Evolutionary conservation across 192 early-diverging fungal genomes (phyloP).

Genomic region (Backusella psychrophila): DNA sequence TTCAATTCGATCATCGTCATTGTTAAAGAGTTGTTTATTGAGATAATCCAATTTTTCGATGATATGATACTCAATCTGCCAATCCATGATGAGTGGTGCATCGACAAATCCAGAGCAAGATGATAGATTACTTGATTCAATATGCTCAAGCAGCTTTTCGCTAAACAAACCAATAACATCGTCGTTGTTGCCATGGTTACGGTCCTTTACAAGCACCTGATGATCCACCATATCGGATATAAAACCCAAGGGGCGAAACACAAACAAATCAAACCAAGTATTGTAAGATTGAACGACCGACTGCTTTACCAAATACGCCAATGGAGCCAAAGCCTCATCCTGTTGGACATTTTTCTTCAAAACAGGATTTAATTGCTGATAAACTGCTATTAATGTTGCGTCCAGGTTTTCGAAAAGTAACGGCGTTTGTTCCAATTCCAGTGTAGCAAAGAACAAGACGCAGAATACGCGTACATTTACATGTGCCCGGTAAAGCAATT

Average conservation of each 20-base stretch:
- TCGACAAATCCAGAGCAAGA: conserved; percentile 56
- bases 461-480: conserved; percentile 4
- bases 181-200: conserved; percentile 12
- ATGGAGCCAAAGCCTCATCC: not conserved
- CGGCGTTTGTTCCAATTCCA: not conserved
- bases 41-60: conserved; percentile 52
- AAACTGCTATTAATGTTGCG: not conserved
- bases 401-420: not conserved
- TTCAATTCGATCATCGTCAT: conserved; percentile 57
- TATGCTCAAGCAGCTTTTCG: conserved; percentile 50
- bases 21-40: conserved; percentile 34
- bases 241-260: conserved; percentile 41
- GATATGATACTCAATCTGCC: conserved; percentile 74
- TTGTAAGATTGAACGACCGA: conserved; percentile 50
- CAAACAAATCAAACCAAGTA: conserved; percentile 46
- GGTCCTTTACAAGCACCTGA: conserved; percentile 4
- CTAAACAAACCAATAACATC: conserved; percentile 41
- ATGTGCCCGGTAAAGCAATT: not conserved
- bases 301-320: conserved; percentile 41
- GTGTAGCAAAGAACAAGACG: not conserved
- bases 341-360: not conserved
- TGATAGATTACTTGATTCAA: conserved; percentile 62
- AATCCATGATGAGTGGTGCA: conserved; percentile 83
- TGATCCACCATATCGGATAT: conserved; percentile 14
- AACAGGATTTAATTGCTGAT: not conserved